These are phyloP conservation scores for Sporothrix pseudoabietina DNA, from an alignment of 2,329 filamentous ascomycete genomes.

Conservation along the genomic window DNA sequence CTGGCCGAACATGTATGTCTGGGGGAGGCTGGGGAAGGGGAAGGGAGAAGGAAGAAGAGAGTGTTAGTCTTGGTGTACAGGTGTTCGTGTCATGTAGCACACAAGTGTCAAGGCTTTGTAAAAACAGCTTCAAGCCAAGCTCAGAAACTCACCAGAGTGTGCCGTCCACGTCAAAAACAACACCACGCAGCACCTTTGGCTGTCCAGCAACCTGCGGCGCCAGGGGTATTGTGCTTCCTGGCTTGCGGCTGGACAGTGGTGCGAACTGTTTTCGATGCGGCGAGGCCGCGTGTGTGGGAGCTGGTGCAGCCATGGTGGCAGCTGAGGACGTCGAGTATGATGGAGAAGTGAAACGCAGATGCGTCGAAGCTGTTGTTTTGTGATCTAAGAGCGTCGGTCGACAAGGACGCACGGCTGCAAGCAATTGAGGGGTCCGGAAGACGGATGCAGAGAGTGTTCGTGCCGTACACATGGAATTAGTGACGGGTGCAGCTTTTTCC, in stretches of 20 bases:
- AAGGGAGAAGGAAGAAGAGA: background rate
- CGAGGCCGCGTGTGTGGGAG: conserved; percentile 31
- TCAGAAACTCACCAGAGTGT: conserved; percentile 70
- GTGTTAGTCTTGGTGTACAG: background rate
- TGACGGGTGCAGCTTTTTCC: background rate
- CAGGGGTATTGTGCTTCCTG: conserved; percentile 35
- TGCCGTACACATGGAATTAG: conserved; percentile 1
- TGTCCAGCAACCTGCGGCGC: background rate
- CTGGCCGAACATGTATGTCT: conserved; percentile 92
- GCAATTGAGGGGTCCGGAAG: background rate
- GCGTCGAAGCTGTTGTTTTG: background rate
- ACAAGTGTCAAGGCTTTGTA: background rate
- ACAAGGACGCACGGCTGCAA: background rate
- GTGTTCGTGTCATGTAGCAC: background rate
- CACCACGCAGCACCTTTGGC: conserved; percentile 52
- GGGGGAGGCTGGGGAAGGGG: conserved; percentile 65
- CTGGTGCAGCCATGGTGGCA: background rate
- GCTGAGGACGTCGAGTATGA: background rate
- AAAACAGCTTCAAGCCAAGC: background rate
- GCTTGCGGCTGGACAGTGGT: conserved; percentile 50
- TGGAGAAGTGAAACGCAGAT: background rate
- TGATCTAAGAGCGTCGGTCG: background rate
- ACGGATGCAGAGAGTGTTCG: background rate
- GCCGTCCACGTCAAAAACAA: conserved; percentile 92
- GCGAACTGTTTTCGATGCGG: conserved; percentile 54